Evolutionary conservation across 2,329 filamentous ascomycete genomes (phyloP).

Genomic region (Sphaceloma murrayae): DNA sequence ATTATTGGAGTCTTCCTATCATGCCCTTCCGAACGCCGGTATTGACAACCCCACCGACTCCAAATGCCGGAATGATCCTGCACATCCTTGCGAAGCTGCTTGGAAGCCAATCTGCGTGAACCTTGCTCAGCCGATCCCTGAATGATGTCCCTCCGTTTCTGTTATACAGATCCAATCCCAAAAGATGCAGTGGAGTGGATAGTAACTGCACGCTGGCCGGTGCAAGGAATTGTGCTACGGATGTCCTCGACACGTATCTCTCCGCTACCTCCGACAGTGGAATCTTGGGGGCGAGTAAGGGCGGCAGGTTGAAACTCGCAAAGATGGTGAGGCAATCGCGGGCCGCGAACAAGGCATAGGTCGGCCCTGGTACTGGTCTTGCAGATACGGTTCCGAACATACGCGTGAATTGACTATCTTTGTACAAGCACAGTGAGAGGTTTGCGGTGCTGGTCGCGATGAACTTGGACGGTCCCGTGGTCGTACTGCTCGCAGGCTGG

Average conservation of each 20-base stretch:
- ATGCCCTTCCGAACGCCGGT: constrained; percentile 56
- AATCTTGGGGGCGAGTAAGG: constrained; percentile 62
- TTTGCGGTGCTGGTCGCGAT: constrained; percentile 70
- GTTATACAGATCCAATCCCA: constrained; percentile 83
- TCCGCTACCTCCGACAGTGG: constrained; percentile 37
- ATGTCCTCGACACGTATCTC: constrained; percentile 41
- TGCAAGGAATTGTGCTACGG: constrained; percentile 65
- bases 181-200: constrained; percentile 74
- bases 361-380: constrained; percentile 53
- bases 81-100: constrained; percentile 68
- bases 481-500: constrained; percentile 52
- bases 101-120: constrained; percentile 66
- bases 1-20: constrained; percentile 51
- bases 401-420: constrained; percentile 75
- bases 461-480: constrained; percentile 72
- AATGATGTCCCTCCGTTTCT: constrained; percentile 43
- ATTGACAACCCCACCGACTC: constrained; percentile 80
- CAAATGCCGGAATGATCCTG: constrained; percentile 81
- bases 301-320: constrained; percentile 81
- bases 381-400: constrained; percentile 59
- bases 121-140: constrained; percentile 53
- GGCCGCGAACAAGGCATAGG: constrained; percentile 68
- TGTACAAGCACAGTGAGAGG: constrained; percentile 77
- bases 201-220: constrained; percentile 70
- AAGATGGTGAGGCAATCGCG: constrained; percentile 86